phyloP scores from a whole-genome alignment of 805 yeast species.

The Kuraishia hungarica region DNA sequence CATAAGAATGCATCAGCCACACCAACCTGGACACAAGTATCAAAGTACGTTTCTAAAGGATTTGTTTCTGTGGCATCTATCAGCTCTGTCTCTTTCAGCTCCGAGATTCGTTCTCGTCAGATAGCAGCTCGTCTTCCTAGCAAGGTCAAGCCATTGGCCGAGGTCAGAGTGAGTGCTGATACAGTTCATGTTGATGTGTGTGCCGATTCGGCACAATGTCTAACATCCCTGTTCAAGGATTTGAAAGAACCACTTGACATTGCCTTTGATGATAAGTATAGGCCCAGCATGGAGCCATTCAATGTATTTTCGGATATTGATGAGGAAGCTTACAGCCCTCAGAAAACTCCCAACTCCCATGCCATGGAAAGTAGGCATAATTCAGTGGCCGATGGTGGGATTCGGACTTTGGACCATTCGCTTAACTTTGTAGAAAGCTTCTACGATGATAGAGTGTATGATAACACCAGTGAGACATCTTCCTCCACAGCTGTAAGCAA shows the following conservation, averaged over 20 bases:
- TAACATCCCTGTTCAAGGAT: constrained; percentile 61
- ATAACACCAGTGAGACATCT: not conserved
- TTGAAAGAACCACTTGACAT: constrained; percentile 61
- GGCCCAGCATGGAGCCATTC: constrained; percentile 25
- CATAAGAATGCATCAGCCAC: constrained; percentile 7
- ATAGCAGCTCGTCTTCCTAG: constrained; percentile 6
- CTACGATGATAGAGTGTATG: not conserved
- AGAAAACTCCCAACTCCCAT: not conserved
- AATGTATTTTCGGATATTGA: constrained; percentile 35
- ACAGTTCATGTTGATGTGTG: constrained; percentile 47
- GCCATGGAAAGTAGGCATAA: constrained; percentile 8
- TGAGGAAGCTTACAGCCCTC: constrained; percentile 9
- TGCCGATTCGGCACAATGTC: constrained; percentile 77
- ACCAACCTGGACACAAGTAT: constrained; percentile 30
- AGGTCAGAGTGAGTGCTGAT: constrained; percentile 40
- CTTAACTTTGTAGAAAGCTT: constrained; percentile 7
- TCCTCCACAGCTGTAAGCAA: not conserved
- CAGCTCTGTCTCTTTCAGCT: constrained; percentile 28
- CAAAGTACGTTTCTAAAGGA: constrained; percentile 37
- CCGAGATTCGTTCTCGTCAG: constrained; percentile 7
- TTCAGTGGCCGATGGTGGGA: constrained; percentile 3
- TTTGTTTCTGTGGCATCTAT: constrained; percentile 43
- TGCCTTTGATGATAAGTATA: constrained; percentile 52
- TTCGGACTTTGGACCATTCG: constrained; percentile 9
- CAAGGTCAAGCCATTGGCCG: constrained; percentile 22